Percentiles rank a stretch among this genome's conserved stretches.
Evolutionary conservation across 495 filamentous ascomycete species (phyloP).

Genomic region (Penicillium subrubescens): DNA sequence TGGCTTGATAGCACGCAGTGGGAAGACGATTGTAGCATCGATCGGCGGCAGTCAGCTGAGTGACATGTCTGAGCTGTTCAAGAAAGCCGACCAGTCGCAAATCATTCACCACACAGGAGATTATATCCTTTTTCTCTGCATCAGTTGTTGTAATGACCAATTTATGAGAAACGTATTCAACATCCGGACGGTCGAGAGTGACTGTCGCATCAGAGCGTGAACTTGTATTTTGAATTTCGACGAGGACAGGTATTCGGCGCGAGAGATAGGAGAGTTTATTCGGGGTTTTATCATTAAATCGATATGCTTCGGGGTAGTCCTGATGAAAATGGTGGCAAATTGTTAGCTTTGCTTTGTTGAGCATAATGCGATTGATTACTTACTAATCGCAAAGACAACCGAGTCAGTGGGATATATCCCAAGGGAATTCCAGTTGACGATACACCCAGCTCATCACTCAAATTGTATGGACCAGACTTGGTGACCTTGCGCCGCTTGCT

Average conservation of each 20-base stretch:
- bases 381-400: constrained; percentile 38
- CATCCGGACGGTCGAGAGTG: background rate
- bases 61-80: constrained; percentile 24
- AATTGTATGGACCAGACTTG: constrained; percentile 21
- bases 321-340: constrained; percentile 16
- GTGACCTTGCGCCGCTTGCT: constrained; percentile 43
- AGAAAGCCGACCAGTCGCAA: constrained; percentile 21
- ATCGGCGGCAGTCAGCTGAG: constrained; percentile 30
- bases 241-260: constrained; percentile 24
- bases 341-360: constrained; percentile 4
- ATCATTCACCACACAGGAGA: constrained; percentile 25
- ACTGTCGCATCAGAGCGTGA: background rate
- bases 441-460: constrained; percentile 23
- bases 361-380: constrained; percentile 13
- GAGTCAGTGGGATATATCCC: constrained; percentile 43
- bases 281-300: background rate
- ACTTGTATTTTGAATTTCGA: constrained; percentile 10
- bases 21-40: constrained; percentile 25
- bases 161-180: constrained; percentile 11
- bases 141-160: constrained; percentile 23
- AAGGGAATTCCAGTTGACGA: constrained; percentile 26
- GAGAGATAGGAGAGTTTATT: background rate
- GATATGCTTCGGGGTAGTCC: constrained; percentile 18
- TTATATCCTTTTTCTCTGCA: constrained; percentile 16
- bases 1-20: constrained; percentile 39